A percentile compares a stretch with the other conserved stretches of the same genome.
These are phyloP conservation scores for Maudiozyma turicensis DNA, from an alignment of 805 yeast genomes.

Conservation along the genomic window DNA sequence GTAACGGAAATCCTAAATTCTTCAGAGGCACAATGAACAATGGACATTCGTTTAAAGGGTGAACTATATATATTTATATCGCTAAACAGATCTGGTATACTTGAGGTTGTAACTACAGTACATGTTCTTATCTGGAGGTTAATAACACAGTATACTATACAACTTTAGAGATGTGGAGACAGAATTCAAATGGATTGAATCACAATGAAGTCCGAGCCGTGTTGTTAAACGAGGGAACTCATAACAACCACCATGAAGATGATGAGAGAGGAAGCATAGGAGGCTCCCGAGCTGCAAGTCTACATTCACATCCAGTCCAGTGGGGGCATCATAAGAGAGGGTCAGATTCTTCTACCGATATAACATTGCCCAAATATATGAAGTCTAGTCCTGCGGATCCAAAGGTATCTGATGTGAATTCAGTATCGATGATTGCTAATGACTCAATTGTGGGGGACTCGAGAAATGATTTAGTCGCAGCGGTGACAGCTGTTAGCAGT, in stretches of 20 bases:
- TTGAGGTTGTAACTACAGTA: too few species aligned
- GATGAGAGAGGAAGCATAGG: background rate
- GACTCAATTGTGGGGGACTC: background rate
- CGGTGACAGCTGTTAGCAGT: background rate
- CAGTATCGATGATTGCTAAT: conserved; percentile 8
- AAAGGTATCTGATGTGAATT: conserved; percentile 18
- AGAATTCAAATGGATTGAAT: too few species aligned
- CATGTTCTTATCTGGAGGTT: too few species aligned
- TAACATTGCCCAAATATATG: conserved; percentile 3
- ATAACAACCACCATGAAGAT: background rate
- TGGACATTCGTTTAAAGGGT: too few species aligned
- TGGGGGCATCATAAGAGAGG: background rate
- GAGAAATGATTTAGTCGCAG: background rate
- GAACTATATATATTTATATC: too few species aligned
- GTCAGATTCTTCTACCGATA: background rate
- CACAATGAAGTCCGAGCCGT: too few species aligned
- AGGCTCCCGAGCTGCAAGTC: background rate
- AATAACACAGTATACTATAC: too few species aligned
- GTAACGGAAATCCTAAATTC: too few species aligned
- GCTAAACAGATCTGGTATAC: too few species aligned
- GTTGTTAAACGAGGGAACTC: background rate
- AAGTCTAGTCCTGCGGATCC: conserved; percentile 26
- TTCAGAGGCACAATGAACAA: too few species aligned
- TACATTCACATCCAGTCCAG: background rate
- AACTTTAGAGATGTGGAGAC: too few species aligned